Percentiles rank a stretch among this genome's conserved stretches.
phyloP scores from a whole-genome alignment of 2,329 filamentous ascomycete species.

The Alternaria sp. region DNA sequence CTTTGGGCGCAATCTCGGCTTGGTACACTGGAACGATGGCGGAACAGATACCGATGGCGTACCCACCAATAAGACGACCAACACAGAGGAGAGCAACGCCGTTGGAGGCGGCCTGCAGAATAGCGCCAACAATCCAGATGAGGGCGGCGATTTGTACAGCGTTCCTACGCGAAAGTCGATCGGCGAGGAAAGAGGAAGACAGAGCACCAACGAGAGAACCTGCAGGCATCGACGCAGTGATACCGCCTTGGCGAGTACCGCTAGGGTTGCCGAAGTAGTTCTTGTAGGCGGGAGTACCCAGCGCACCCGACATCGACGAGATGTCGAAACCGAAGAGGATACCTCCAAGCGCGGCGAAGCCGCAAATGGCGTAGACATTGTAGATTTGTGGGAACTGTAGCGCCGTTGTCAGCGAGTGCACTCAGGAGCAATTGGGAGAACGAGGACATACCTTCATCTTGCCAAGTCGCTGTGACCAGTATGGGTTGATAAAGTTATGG shows the following conservation, averaged over 20 bases:
- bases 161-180: constrained; percentile 52
- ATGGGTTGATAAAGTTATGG: constrained; percentile 12
- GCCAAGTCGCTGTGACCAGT: constrained; percentile 18
- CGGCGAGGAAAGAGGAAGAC: constrained; percentile 54
- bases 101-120: constrained; percentile 48
- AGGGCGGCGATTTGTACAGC: constrained; percentile 53
- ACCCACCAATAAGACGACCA: constrained; percentile 76
- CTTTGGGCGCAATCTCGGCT: constrained; percentile 72
- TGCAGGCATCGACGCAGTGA: constrained; percentile 57
- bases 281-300: constrained; percentile 47
- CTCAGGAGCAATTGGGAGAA: not conserved
- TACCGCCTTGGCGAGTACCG: constrained; percentile 49
- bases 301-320: constrained; percentile 48
- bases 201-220: constrained; percentile 57
- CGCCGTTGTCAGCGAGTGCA: not conserved
- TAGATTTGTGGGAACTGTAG: constrained; percentile 50
- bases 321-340: constrained; percentile 51
- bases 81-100: constrained; percentile 53
- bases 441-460: constrained; percentile 38
- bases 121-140: constrained; percentile 56
- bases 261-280: constrained; percentile 47
- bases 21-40: constrained; percentile 95
- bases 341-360: constrained; percentile 65
- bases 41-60: constrained; percentile 86
- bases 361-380: constrained; percentile 55